These are phyloP conservation scores for Thermochaetoides dissita DNA, from an alignment of 2,329 filamentous ascomycete genomes.

Conservation along the genomic window DNA sequence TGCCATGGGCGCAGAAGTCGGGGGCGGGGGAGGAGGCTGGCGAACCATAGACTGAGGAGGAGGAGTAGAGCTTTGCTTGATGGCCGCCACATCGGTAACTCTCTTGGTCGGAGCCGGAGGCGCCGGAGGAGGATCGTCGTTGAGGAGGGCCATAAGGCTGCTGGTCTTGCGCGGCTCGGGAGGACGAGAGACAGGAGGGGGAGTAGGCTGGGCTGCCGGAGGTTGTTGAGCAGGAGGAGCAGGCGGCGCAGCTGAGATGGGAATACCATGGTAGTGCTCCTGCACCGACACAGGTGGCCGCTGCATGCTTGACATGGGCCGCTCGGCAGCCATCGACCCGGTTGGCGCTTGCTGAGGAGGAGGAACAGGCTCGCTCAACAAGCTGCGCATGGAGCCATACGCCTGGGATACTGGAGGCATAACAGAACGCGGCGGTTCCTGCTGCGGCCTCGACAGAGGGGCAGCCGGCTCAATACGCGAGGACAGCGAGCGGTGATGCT, in stretches of 20 bases:
- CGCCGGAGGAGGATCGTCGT: conserved; percentile 41
- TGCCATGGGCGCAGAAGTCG: conserved; percentile 25
- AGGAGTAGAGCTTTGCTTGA: conserved; percentile 35
- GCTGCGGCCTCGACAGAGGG: conserved; percentile 26
- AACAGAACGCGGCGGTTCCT: conserved; percentile 25
- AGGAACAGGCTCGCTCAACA: conserved; percentile 21
- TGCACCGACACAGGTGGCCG: conserved; percentile 18
- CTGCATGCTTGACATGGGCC: conserved; percentile 26
- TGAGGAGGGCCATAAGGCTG: conserved; percentile 48
- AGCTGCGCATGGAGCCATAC: conserved; percentile 20
- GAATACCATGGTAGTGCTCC: conserved; percentile 11
- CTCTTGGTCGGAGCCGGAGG: conserved; percentile 36
- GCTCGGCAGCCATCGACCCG: conserved; percentile 12
- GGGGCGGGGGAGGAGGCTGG: conserved; percentile 21
- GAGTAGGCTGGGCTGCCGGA: conserved; percentile 24
- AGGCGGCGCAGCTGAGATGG: conserved; percentile 8
- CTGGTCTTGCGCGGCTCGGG: conserved; percentile 47
- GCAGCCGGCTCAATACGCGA: conserved; percentile 25
- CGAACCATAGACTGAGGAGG: conserved; percentile 33
- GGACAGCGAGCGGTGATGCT: conserved; percentile 7
- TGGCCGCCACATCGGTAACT: conserved; percentile 31
- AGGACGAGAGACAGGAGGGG: conserved; percentile 26
- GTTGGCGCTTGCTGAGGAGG: conserved; percentile 15
- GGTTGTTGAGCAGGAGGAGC: conserved; percentile 25
- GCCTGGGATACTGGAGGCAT: conserved; percentile 21